Evolutionary conservation across 1,284 basidiomycete species (phyloP), one percentile per base, ranked within the genome.

Genomic region (Ganoderma lucidum): DNA sequence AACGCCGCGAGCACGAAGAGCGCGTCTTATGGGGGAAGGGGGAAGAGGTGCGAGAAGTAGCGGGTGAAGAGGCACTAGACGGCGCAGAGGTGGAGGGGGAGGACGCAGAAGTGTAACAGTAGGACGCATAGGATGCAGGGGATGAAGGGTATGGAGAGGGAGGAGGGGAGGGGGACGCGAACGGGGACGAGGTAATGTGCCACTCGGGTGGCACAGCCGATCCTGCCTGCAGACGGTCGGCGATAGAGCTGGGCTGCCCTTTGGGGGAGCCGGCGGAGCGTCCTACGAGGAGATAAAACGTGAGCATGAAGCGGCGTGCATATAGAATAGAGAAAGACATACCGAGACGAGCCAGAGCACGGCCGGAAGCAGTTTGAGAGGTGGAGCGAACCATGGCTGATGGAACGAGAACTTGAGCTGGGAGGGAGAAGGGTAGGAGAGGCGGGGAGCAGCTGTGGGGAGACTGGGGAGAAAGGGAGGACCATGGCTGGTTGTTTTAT

Each of bases 1-100:
- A 59, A 23, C 70, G 68, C 23, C 70, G 72, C 6, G 67, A 67
- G 42, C 62, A 48, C 41, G 59, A 61, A 5, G 59, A 61, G 10
- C 59, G 59, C 10, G 63, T 63, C 48, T 62, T 73, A 35, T 64
- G 63, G 19, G 39, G 60, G 55, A 23, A 15, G 0, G 68, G 63
- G 41, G 63, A 60, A n/a, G 62, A 32, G n/a, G 68, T 66, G 32
- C 53, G 30, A 30, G 60, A 41, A 32, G 60, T 15, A 1, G 68
- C 59, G 28, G 74, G 63, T 19, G 70, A 71, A 6, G 70, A 39
- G 28, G 28, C 65, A 41, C 60, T 30, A 2, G 62, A 39, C 17
- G 66, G 60, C 10, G 53, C 42, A 15, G 58, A 32, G 51, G 48
- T 8, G 5, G 62, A 48, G 2, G 67, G 42, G 56, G 64, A 53